Base-by-base conservation (phyloP, 768 basidiomycete species). In the Russula sp. region DNA sequence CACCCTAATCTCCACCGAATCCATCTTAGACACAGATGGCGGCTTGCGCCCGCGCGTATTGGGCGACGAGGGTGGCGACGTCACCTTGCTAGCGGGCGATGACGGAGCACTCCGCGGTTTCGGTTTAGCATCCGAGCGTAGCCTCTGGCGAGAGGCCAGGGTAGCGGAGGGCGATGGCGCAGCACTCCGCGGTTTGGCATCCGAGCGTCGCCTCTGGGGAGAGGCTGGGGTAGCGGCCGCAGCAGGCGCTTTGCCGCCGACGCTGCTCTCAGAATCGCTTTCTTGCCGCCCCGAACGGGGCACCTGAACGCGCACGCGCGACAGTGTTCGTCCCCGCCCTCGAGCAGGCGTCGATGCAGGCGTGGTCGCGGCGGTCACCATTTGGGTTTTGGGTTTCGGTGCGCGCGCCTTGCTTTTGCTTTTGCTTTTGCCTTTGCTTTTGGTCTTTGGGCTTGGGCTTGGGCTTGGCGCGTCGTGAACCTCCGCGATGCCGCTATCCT, bases 401-500 rank as follows among this genome's bases (percentile, higher is more conserved):
- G 54, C 46, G 36, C 46, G 42, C 16, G 40, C n/a, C 16, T 53
- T 59, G 11, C 38, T 62, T 6, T 67, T 69, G 24, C 46, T 24
- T 26, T 26, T 59, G 22, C 30, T 63, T 5, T 67, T 70, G 28
- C 38, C 40, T 18, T 69, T 67, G 26, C 2, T 26, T 6, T 53
- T 48, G 10, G n/a, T 7, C 7, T 20, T 57, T 22, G 65, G 68
- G 38, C 66, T 65, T 3, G 65, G 62, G 2, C 8, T 57, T 22
- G 65, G 68, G 38, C 66, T 65, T 3, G 65, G 62, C 6, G 63
- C 65, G 14, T 63, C 60, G 65, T 30, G 69, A 60, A 75, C 75
- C 65, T 75, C 73, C 42, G 73, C 75, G 54, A 74, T 63, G 14
- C 73, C 74, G 62, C 73, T 74, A 63, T 74, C 73, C 10, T 68